Evolutionary conservation across 2,329 filamentous ascomycete species (phyloP).

Genomic region (Sclerotinia minor): DNA sequence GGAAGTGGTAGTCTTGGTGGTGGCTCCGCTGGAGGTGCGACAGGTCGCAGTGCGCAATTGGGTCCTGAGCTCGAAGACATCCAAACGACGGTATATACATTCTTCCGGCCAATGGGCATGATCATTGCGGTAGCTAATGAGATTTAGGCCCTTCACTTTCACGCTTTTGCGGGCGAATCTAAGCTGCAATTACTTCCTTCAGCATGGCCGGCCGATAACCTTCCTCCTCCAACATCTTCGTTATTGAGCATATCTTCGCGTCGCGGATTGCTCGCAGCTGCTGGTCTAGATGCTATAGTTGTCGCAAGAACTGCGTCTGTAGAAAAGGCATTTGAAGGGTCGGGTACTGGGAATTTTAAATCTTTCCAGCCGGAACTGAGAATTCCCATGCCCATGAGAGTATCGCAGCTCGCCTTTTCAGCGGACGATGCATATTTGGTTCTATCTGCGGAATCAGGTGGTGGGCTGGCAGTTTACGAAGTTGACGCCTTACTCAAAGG

Average conservation of each 20-base stretch:
- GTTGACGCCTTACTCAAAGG: slow-evolving; percentile 67
- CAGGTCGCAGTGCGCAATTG: slow-evolving; percentile 46
- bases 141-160: slow-evolving; percentile 72
- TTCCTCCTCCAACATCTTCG: slow-evolving; percentile 75
- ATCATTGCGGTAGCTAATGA: slow-evolving; percentile 26
- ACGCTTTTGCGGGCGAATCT: slow-evolving; percentile 73
- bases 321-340: slow-evolving; percentile 68
- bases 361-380: slow-evolving; percentile 72
- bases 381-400: slow-evolving; percentile 69
- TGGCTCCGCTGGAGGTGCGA: slow-evolving; percentile 46
- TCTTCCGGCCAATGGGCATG: not conserved
- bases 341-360: slow-evolving; percentile 64
- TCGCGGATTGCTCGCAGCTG: slow-evolving; percentile 81
- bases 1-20: slow-evolving; percentile 48
- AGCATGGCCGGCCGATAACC: slow-evolving; percentile 64
- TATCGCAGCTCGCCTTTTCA: slow-evolving; percentile 89
- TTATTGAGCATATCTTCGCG: slow-evolving; percentile 80
- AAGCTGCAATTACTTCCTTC: slow-evolving; percentile 78
- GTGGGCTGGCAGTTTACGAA: slow-evolving; percentile 82
- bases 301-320: slow-evolving; percentile 76
- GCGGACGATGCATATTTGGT: slow-evolving; percentile 85
- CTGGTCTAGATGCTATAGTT: slow-evolving; percentile 75
- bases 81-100: slow-evolving; percentile 70
- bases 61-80: slow-evolving; percentile 75
- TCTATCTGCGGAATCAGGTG: slow-evolving; percentile 76